Percentiles rank a stretch among this genome's conserved stretches.
Conservation (phyloP, 768 basidiomycete genomes). For the Boletus rubropictus region DNA sequence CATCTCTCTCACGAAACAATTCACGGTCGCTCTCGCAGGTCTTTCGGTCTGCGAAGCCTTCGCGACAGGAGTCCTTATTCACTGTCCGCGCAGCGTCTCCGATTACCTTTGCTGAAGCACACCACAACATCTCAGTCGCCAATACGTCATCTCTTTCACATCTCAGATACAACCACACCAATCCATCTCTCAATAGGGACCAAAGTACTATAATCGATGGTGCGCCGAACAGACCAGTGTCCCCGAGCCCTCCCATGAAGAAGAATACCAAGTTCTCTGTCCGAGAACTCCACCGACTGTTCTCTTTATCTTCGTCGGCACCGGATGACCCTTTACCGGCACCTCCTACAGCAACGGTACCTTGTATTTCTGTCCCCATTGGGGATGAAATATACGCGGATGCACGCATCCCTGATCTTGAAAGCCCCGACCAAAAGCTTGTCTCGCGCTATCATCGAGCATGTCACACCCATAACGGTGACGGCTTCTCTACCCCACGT, state of each 20-base stretch:
- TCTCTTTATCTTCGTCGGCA: slow-evolving; percentile 25
- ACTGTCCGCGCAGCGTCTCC: slow-evolving; percentile 22
- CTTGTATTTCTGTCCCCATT: slow-evolving; percentile 14
- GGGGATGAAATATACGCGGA: slow-evolving; percentile 16
- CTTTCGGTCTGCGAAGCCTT: slow-evolving; percentile 18
- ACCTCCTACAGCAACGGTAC: slow-evolving; percentile 1
- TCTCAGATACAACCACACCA: slow-evolving; percentile 23
- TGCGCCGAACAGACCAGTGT: slow-evolving; percentile 22
- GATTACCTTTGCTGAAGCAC: slow-evolving; percentile 16
- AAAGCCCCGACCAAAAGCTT: slow-evolving; percentile 16
- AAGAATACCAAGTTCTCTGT: slow-evolving; percentile 30
- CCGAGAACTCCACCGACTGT: slow-evolving; percentile 33
- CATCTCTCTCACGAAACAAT: slow-evolving; percentile 22
- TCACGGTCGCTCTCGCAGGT: slow-evolving; percentile 32
- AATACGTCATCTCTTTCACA: slow-evolving; percentile 10
- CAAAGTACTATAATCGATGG: slow-evolving; percentile 11
- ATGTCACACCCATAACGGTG: not conserved
- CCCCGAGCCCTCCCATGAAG: slow-evolving; percentile 33
- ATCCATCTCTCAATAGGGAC: slow-evolving; percentile 16
- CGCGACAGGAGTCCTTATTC: slow-evolving; percentile 27
- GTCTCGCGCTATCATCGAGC: slow-evolving; percentile 2
- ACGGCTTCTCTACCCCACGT: not conserved
- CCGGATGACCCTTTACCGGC: slow-evolving; percentile 4
- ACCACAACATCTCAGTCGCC: not conserved
- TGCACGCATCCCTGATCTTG: slow-evolving; percentile 17